Base-by-base conservation (phyloP, 305 asterid species). In the Fraxinus nigra region DNA sequence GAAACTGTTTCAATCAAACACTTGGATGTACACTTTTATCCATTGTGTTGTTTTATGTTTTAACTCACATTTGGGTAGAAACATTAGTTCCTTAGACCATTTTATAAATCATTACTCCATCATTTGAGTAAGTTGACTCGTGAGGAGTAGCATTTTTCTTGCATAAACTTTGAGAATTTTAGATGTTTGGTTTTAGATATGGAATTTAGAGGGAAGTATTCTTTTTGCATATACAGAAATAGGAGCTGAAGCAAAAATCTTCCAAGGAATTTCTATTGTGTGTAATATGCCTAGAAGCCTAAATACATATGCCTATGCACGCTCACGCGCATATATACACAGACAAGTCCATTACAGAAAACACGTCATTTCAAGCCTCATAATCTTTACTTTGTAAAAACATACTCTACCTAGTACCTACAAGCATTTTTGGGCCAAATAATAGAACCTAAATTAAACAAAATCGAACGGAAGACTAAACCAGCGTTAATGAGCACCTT, bases 181-280 rank as follows among this genome's bases (percentile, higher is more conserved):
- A 51, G 78, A 81, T 35, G 77, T 76, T 61, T 65, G 75, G 11
- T 22, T 20, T 78, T 46, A 69, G 61, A 40, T 46, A 14, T 69
- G 14, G 65, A 26, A 75, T 65, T 26, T 51, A 56, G n/a, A 72
- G 61, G 77, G 35, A 72, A 63, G 28, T 6, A 11, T 74, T 63
- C n/a, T 73, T 35, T 48, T 16, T 30, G 33, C 22, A 30, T 46
- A 18, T 43, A 38, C 48, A 38, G 82, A 54, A 11, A 26, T 56
- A 76, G 63, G 73, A 70, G 76, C 63, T 70, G 76, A 77, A 70
- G 75, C 81, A 70, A 18, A 70, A 77, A 77, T 35, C 37, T 75
- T 43, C 51, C 51, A 54, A 20, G 77, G 33, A 76, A 75, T 70
- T 28, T 67, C 28, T 37, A 0, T 34, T 56, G 22, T 85, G 13